phyloP scores from a whole-genome alignment of 176 grass and related monocot species.

The Paspalum vaginatum region DNA sequence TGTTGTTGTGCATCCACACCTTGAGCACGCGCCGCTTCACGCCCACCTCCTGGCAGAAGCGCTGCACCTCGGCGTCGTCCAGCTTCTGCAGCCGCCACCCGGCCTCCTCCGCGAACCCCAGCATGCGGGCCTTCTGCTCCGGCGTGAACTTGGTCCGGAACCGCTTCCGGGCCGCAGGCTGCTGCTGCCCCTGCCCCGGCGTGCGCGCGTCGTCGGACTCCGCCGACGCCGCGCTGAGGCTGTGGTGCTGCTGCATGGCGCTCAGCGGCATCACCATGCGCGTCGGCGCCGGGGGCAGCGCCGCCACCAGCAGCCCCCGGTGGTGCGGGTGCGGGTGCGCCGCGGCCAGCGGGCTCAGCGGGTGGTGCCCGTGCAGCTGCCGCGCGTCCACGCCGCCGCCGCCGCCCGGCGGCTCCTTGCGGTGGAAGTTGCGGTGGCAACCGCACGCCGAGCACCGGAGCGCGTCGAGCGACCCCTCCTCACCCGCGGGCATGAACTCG shows the following conservation, averaged over 20 bases:
- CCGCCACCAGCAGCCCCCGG: constrained; percentile 46
- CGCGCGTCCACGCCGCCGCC: not conserved
- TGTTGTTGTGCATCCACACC: constrained; percentile 97
- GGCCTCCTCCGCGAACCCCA: constrained; percentile 72
- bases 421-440: constrained; percentile 92
- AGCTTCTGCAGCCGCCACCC: constrained; percentile 84
- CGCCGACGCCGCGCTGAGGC: constrained; percentile 52
- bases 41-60: constrained; percentile 90
- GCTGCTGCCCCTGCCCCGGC: not conserved
- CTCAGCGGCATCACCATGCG: constrained; percentile 83
- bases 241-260: constrained; percentile 53
- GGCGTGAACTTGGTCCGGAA: constrained; percentile 82
- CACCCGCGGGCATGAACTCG: constrained; percentile 85
- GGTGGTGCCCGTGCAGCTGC: constrained; percentile 13
- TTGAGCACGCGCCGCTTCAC: constrained; percentile 83
- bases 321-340: constrained; percentile 33
- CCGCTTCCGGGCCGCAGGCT: constrained; percentile 48
- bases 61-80: constrained; percentile 76
- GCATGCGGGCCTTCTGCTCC: constrained; percentile 87
- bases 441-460: constrained; percentile 84
- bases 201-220: constrained; percentile 70
- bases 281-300: constrained; percentile 38
- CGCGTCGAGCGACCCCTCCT: constrained; percentile 65
- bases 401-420: constrained; percentile 56
- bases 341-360: constrained; percentile 30